These are phyloP conservation scores for Lepidium sativum DNA, from an alignment of 345 rosid genomes.

Conservation along the genomic window DNA sequence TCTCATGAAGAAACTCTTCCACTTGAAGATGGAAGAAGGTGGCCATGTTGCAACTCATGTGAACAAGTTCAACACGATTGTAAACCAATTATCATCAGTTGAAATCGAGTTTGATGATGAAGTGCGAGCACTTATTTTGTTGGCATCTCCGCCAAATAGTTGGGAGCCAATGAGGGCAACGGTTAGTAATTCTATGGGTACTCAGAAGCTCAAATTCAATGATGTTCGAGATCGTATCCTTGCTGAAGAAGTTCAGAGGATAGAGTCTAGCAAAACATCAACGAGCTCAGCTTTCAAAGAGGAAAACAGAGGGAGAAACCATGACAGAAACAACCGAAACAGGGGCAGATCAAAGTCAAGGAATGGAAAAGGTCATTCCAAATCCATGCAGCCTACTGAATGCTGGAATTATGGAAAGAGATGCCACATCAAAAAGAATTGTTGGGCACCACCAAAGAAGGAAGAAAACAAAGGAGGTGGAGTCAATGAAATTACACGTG, in stretches of 20 bases:
- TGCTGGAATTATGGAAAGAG: background rate
- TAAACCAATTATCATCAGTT: background rate
- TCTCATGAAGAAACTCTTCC: background rate
- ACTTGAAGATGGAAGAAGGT: background rate
- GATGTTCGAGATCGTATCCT: background rate
- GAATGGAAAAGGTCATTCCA: background rate
- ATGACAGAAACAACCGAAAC: background rate
- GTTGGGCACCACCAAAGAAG: background rate
- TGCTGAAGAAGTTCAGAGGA: background rate
- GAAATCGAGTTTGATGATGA: background rate
- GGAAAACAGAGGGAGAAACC: background rate
- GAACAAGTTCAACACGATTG: background rate
- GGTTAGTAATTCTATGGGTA: background rate
- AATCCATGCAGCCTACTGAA: no score
- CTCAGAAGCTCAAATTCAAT: background rate
- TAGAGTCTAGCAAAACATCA: background rate
- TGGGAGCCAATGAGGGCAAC: background rate
- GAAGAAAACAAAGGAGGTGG: background rate
- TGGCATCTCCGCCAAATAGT: background rate
- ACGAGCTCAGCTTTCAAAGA: background rate
- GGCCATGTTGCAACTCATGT: background rate
- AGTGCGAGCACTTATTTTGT: background rate
- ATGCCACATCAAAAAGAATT: no score
- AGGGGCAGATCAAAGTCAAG: background rate
- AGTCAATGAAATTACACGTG: background rate